phyloP scores from a whole-genome alignment of 1,284 basidiomycete species.

The Cerrena zonata region DNA sequence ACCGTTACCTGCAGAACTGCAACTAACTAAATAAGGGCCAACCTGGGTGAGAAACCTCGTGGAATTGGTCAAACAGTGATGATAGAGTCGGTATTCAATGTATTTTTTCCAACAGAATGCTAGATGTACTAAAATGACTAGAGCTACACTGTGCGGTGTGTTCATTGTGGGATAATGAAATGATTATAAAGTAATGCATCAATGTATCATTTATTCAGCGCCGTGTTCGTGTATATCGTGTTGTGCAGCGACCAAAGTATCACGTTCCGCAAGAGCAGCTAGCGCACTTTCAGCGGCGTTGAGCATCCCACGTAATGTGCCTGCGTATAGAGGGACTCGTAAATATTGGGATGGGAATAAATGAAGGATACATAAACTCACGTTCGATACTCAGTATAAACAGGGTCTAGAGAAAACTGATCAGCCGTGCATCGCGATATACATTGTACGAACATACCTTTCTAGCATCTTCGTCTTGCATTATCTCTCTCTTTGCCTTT shows the following conservation, averaged over 20 bases:
- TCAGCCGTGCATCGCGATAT: neutral
- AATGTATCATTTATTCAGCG: too few species aligned
- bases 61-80: too few species aligned
- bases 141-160: too few species aligned
- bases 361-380: slow-evolving; percentile 23
- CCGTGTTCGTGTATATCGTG: too few species aligned
- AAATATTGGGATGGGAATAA: neutral
- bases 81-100: too few species aligned
- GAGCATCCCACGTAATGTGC: slow-evolving; percentile 37
- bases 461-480: slow-evolving; percentile 44
- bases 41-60: too few species aligned
- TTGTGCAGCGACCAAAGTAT: slow-evolving; percentile 17
- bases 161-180: too few species aligned
- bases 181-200: too few species aligned
- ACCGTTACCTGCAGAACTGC: slow-evolving; percentile 50
- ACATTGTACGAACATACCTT: slow-evolving; percentile 34
- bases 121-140: too few species aligned
- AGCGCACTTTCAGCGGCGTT: slow-evolving; percentile 38
- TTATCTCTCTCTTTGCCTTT: slow-evolving; percentile 39
- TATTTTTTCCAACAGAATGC: too few species aligned
- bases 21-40: neutral
- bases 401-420: slow-evolving; percentile 34
- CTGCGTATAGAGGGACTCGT: slow-evolving; percentile 19
- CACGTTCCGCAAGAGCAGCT: slow-evolving; percentile 34
- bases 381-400: slow-evolving; percentile 52